Percentiles rank a stretch among this genome's conserved stretches.
phyloP scores from a whole-genome alignment of 345 rosid species.

The Reutealis trisperma region DNA sequence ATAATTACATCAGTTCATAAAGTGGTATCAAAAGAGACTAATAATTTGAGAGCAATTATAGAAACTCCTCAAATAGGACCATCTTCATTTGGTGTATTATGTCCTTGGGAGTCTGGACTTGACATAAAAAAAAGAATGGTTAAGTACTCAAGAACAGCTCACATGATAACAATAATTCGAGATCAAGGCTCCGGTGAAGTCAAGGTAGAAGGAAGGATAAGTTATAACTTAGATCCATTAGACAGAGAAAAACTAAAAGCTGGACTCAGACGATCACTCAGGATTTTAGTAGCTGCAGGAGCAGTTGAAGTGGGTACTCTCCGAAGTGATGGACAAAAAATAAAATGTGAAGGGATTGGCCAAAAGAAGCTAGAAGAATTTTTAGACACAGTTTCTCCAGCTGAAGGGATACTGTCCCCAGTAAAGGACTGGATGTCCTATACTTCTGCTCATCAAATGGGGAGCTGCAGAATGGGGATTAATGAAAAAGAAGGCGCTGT shows the following conservation, averaged over 20 bases:
- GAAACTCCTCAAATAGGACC: slow-evolving; percentile 66
- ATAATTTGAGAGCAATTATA: slow-evolving; percentile 44
- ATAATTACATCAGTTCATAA: slow-evolving; percentile 55
- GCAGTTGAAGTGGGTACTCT: slow-evolving; percentile 69
- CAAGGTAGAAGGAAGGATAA: slow-evolving; percentile 44
- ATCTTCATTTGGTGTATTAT: slow-evolving; percentile 33
- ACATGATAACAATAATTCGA: slow-evolving; percentile 43
- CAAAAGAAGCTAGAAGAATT: slow-evolving; percentile 48
- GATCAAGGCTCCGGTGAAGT: slow-evolving; percentile 54
- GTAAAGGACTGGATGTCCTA: slow-evolving; percentile 41
- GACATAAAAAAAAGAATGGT: slow-evolving; percentile 54
- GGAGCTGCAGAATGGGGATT: slow-evolving; percentile 68
- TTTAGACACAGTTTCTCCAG: slow-evolving; percentile 39
- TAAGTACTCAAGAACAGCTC: slow-evolving; percentile 59
- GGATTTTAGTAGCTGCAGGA: slow-evolving; percentile 67
- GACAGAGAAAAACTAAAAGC: slow-evolving; percentile 49
- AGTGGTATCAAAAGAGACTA: slow-evolving; percentile 19
- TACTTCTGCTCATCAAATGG: slow-evolving; percentile 69
- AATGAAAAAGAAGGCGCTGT: slow-evolving; percentile 54
- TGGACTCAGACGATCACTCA: slow-evolving; percentile 50
- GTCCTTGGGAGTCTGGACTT: slow-evolving; percentile 65
- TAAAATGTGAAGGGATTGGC: slow-evolving; percentile 44
- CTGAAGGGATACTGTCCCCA: slow-evolving; percentile 38
- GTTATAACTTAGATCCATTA: slow-evolving; percentile 26
- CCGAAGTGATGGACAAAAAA: slow-evolving; percentile 59